Base-by-base conservation (phyloP, 2,329 filamentous ascomycete species). In the Claviceps maximensis region DNA sequence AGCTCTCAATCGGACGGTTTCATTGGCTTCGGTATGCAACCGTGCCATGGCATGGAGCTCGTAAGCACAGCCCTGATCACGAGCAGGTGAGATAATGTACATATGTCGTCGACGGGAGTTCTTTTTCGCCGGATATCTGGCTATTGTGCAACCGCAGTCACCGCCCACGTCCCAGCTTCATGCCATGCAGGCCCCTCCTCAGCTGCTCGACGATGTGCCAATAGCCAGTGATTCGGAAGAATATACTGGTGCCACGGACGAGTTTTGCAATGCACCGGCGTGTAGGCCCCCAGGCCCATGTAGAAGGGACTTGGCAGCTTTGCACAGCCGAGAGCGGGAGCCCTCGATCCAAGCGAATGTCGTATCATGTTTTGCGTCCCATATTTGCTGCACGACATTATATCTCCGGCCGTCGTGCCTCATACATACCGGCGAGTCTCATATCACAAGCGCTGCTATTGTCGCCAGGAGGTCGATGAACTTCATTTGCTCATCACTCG, bases 1-100 rank as follows among this genome's bases (percentile, higher is more conserved):
- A 70, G 25, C 60, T 72, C 3, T 69, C 57, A 61, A 17, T 2
- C 13, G 17, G 33, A 15, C 3, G 33, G 17, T 17, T 17, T 38
- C 4, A 38, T 38, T 38, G 33, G 33, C 9, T 41, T 41, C 7
- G 17, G 40, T 3, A 21, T 21, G 41, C 13, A 21, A 8, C 42
- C 23, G n/a, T n/a, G n/a, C n/a, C 23, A 38, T 21, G 9, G 13
- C 23, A 27, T 13, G 44, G 44, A 46, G 44, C 23, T 46, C 23
- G 21, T 25, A 45, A 45, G 42, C 42, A 25, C 23, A 45, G 42
- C 42, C 42, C 42, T 7, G 23, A 6, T 15, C 21, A 44, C 21
- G 23, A 44, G 41, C 21, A 17, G 15, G 41, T 6, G 41, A 44
- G 41, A 17, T 23, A 44, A 42, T 21, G 12, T 29, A 33, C 12